Evolutionary conservation across 2,329 filamentous ascomycete genomes (phyloP), one percentile per base, ranked within the genome.

Genomic region (Trichoderma oligosporum): DNA sequence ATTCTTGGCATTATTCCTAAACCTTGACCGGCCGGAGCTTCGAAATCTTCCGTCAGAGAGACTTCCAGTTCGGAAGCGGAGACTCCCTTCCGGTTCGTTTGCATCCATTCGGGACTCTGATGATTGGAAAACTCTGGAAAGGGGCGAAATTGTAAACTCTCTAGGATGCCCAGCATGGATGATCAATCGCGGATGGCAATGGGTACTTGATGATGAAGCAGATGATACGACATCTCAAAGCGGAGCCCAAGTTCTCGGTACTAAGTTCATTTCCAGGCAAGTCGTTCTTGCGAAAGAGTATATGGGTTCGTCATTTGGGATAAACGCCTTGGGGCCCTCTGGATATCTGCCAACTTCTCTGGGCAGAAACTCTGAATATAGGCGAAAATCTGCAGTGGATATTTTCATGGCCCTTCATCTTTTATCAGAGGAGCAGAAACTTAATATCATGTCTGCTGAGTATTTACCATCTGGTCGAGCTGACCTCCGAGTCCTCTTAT

Each of bases 351-450:
- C 88, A 25, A 88, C 85, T 0, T 82, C 80, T 2, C 57, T 74
- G 2, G 71, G 71, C 47, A 73, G 79, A 51, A 81, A 77, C 55
- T 75, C 80, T 35, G 82, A 83, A 57, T 77, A 78, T 48, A 81
- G 84, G 41, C 78, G 81, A 56, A 85, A 78, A 66, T 73, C 84
- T 55, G 79, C 88, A 31, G 75, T 87, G 68, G 82, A 89, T 66
- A 78, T 88, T 51, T 81, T 93, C 35, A 76, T 95, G 62, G 87
- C 83, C 1, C 76, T 99, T 11, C 94, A 99, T 73, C 77, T 97
- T 3, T 76, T 96, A n/a, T 81, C 88, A 0, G 93, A 99, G 70
- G 94, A 99, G 69, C 81, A 88, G 61, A 97, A 96, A 68, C 80
- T 99, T 1, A 84, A 89, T 60, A 81, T 86, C 4, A 76, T 78